Evolutionary conservation across 2,329 filamentous ascomycete species (phyloP), one percentile per base, ranked within the genome.

Genomic region (Didymella exigua): DNA sequence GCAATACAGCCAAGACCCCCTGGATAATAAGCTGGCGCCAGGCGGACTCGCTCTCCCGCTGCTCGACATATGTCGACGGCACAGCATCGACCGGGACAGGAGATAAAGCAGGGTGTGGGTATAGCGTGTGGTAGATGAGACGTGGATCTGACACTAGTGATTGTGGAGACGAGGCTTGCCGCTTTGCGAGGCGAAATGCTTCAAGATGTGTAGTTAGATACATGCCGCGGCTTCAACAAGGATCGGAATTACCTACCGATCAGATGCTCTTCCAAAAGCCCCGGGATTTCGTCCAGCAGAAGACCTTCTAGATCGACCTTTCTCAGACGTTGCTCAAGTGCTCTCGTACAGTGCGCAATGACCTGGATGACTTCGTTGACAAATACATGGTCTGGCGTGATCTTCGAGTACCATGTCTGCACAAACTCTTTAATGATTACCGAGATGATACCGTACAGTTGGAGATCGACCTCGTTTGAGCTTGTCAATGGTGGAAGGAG

Each of bases 11-110:
- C 58, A 99, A 79, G 31, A 92, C 82, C 26, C 89, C 90, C 69
- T 93, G 87, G 14, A 93, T 88, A n/a, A 98, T 81, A 52, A 98
- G 80, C 70, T 96, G 91, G 65, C 93, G 89, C 80, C 97, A 98
- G 40, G 86, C 82, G 23, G 83, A 82, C 78, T 98, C 95, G 68
- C 92, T 93, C 58, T 89, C 84, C 53, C 81, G 79, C 77, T 96
- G 92, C 51, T 84, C 79, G 54, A 80, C 72, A 41, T 81, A 72
- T 37, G 81, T 81, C 19, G 78, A 75, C 23, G 81, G 76, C 59
- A 84, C 79, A 31, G 77, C 79, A 24, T 78, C 70, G 41, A 81
- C 78, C 29, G 91, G 92, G 29, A 93, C 84, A 9, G 93, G 93
- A 27, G 86, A 89, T 46, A 97, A 80, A 37, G 89, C 87, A 54